Conservation (phyloP, 2,329 filamentous ascomycete genomes). For the Acrocalymma vagum region DNA sequence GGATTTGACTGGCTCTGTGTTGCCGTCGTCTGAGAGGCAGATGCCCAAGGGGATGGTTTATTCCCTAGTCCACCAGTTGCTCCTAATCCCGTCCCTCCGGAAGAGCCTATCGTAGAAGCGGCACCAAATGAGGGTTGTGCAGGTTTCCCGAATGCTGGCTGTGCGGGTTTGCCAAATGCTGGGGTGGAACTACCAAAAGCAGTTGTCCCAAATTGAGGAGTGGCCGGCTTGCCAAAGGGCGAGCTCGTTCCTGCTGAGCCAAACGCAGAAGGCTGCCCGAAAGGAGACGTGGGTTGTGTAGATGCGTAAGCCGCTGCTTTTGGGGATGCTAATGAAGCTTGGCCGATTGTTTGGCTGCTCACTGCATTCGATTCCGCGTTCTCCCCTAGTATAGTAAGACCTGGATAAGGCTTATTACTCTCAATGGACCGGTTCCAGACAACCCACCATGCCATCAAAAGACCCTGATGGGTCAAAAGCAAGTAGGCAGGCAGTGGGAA, state of each 20-base stretch:
- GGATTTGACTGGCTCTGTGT: conserved; percentile 37
- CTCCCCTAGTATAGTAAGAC: conserved; percentile 62
- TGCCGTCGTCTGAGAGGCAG: conserved; percentile 22
- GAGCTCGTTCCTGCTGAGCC: conserved; percentile 26
- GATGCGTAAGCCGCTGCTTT: conserved; percentile 15
- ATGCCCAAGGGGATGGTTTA: conserved; percentile 31
- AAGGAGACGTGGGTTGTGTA: conserved; percentile 15
- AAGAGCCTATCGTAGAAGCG: conserved; percentile 24
- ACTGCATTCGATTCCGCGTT: conserved; percentile 33
- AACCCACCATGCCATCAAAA: conserved; percentile 89
- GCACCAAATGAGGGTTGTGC: conserved; percentile 35
- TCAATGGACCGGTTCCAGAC: conserved; percentile 88
- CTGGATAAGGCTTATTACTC: conserved; percentile 75
- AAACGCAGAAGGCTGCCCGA: conserved; percentile 29
- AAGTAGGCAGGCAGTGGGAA: conserved; percentile 84
- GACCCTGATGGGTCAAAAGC: conserved; percentile 87
- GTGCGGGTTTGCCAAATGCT: conserved; percentile 18
- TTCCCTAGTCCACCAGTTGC: conserved; percentile 25
- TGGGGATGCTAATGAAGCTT: conserved; percentile 20
- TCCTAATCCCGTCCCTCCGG: conserved; percentile 39
- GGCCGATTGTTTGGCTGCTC: conserved; percentile 14
- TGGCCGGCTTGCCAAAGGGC: conserved; percentile 22
- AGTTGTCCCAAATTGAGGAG: conserved; percentile 34
- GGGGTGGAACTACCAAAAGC: conserved; percentile 19
- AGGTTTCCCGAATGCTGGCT: conserved; percentile 26